Evolutionary conservation across 768 basidiomycete species (phyloP), one percentile per base, ranked within the genome.

Genomic region (Leccinellum luteum): DNA sequence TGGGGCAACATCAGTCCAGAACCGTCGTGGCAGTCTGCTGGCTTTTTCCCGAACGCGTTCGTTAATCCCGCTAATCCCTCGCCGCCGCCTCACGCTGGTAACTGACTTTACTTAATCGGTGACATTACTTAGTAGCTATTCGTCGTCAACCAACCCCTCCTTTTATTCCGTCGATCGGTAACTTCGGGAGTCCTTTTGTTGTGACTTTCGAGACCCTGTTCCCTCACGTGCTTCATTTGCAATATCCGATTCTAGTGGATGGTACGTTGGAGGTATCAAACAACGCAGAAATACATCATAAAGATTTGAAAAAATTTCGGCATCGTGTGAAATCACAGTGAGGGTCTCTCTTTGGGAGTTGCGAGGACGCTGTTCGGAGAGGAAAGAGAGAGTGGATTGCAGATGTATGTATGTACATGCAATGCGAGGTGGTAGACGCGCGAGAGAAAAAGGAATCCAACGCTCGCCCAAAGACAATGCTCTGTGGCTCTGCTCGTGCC

Each of bases 11-110:
- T 73, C 14, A 73, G 68, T 15, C 69, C 71, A 17, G 71, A 67
- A 47, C 69, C 79, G 9, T 78, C 80, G 17, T 86, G 84, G 84
- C 83, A 82, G 58, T 74, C 79, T 12, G 60, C 78, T 3, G 68
- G 71, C 25, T 84, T 81, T 64, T 84, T 80, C 64, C 69, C 77
- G 19, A 75, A 72, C 45, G 73, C 78, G 41, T 85, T 82, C 61
- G 63, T 80, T 53, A 74, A 75, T 41, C 79, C 79, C 32, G 71
- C 74, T 58, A 78, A 80, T 49, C 71, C 84, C 43, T 76, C 84
- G 17, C 79, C 84, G n/a, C 77, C 85, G 51, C 71, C 72, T 47
- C 72, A 69, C 48, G 6, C 72, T 13, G 71, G 71, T 60, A 73
- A 67, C 56, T 74, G 64, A 72, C 60, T 45, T 44, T 63, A 54